phyloP scores from a whole-genome alignment of 345 rosid genomes.

The Physaria fendleri region DNA sequence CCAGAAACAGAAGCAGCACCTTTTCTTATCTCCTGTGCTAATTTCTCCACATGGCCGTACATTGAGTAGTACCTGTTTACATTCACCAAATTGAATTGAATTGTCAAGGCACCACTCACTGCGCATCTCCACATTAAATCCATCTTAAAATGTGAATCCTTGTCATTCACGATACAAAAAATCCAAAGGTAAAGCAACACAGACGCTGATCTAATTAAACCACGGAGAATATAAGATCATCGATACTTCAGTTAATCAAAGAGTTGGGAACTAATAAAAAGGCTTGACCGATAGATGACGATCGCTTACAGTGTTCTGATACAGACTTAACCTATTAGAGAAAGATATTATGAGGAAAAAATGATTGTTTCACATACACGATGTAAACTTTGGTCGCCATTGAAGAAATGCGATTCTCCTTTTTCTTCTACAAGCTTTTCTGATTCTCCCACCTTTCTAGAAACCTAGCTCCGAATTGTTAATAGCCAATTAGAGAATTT shows the following conservation, averaged over 20 bases:
- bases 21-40: slow-evolving; percentile 82
- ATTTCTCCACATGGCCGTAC: slow-evolving; percentile 89
- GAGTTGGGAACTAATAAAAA: no score
- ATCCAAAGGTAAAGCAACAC: neutral
- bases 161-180: neutral
- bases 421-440: neutral
- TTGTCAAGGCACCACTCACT: neutral
- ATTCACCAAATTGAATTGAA: neutral
- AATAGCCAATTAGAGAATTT: neutral
- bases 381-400: slow-evolving; percentile 66
- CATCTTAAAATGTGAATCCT: neutral
- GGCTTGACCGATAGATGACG: neutral
- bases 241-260: neutral
- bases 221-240: neutral
- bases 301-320: neutral
- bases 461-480: neutral
- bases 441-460: neutral
- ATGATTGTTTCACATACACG: slow-evolving; percentile 40
- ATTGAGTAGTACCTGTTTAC: slow-evolving; percentile 74
- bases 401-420: neutral
- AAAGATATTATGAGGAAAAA: neutral
- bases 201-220: neutral
- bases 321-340: neutral
- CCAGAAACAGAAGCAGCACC: slow-evolving; percentile 90
- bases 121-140: neutral